Base-by-base conservation (phyloP, 345 rosid species). In the Eucalyptus melliodora region DNA sequence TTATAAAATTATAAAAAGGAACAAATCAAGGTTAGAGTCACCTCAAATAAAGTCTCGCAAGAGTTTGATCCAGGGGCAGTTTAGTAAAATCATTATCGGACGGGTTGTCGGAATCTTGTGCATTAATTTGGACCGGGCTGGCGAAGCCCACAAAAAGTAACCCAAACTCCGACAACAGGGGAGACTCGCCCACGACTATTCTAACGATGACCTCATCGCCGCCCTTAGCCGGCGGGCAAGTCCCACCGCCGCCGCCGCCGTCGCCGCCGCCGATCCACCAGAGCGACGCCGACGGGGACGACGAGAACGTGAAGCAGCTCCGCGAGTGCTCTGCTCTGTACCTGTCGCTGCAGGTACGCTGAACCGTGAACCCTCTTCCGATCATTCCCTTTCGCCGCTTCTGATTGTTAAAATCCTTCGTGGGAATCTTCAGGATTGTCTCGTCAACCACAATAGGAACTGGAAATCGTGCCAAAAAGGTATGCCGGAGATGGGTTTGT, bases 401-500 rank as follows among this genome's bases (percentile, higher is more conserved):
- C 86, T 30, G 83, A 88, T 50, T 24, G 34, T 45, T 44, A 44
- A 44, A 85, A 59, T 40, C 40, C 12, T 6, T 37, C 37, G 9
- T 87, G 16, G 45, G 42, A 30, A 11, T 91, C 88, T 88, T 80
- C 91, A 96, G 99, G 97, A 96, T 91, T 97, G 99, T 89, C 98
- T 97, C 17, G 90, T 96, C 37, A 92, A 95, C 16, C 91, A 87
- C 91, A 92, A 96, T 56, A 95, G 99, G 89, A 95, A 96, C 81
- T 97, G 99, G 99, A 97, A 94, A 90, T 88, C 96, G 90, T 97
- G 97, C 89, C 99, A 97, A 86, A 95, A 88, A 93, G 97, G 98
- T 95, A 93, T 82, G 92, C 83, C 83, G 47, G 13, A 21, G 27
- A 21, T 77, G 83, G 83, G 83, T 9, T 77, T 60, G 42, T 50